Evolutionary conservation across 2,329 filamentous ascomycete species (phyloP).

Genomic region (Ophiostoma sp.): DNA sequence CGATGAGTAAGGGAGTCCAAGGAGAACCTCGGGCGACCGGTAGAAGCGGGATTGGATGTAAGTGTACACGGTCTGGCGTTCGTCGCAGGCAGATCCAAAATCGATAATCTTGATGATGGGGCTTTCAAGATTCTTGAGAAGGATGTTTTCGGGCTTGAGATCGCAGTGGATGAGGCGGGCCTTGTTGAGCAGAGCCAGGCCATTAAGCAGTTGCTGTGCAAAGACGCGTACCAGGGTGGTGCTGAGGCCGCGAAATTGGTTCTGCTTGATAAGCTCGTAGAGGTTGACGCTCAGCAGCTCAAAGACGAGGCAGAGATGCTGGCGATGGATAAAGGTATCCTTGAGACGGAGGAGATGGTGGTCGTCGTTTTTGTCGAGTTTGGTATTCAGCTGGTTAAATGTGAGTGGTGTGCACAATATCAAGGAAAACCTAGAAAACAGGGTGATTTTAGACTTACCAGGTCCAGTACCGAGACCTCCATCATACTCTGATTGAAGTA

Average conservation of each 20-base stretch:
- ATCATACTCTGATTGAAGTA: constrained; percentile 99
- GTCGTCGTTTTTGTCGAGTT: constrained; percentile 98
- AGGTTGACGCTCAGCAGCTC: constrained; percentile 95
- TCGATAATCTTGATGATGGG: constrained; percentile 99
- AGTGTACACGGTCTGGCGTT: constrained; percentile 96
- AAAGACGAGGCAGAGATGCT: constrained; percentile 94
- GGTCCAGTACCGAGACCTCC: constrained; percentile 94
- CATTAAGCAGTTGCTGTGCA: constrained; percentile 91
- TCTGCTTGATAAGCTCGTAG: constrained; percentile 98
- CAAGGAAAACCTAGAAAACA: neutral
- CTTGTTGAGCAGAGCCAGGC: constrained; percentile 87
- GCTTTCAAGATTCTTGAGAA: constrained; percentile 96
- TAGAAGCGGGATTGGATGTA: constrained; percentile 99
- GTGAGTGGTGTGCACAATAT: neutral
- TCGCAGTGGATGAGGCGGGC: constrained; percentile 96
- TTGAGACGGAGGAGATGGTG: constrained; percentile 91
- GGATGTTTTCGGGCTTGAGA: constrained; percentile 94
- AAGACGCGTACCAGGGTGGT: constrained; percentile 96
- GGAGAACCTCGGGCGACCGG: constrained; percentile 86
- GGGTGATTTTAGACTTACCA: constrained; percentile 53
- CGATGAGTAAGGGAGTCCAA: constrained; percentile 95
- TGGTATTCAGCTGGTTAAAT: constrained; percentile 75
- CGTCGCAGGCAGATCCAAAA: constrained; percentile 96
- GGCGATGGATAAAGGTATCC: constrained; percentile 95
- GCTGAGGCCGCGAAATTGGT: constrained; percentile 94